Conservation (phyloP, 2,329 filamentous ascomycete genomes). For the Apiospora saccharicola region DNA sequence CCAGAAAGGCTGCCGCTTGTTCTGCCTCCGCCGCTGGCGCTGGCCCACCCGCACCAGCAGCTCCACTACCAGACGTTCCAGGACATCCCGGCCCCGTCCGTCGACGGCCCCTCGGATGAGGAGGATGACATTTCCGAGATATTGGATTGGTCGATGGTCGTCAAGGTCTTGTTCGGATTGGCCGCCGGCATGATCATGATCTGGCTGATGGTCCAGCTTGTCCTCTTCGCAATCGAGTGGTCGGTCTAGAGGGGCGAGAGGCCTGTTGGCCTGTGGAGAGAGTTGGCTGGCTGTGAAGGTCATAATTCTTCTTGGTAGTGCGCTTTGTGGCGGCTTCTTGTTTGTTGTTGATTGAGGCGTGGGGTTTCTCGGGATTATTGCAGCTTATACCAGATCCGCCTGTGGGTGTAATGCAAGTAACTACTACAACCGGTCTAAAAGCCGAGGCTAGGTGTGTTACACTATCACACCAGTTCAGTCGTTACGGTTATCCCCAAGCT, state of each 20-base stretch:
- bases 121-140: neutral
- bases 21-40: neutral
- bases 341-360: neutral
- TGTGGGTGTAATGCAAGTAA: neutral
- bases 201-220: slow-evolving; percentile 4
- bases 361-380: neutral
- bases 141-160: neutral
- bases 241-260: slow-evolving; percentile 1
- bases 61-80: slow-evolving; percentile 25
- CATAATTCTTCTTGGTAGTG: neutral
- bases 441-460: neutral
- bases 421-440: neutral
- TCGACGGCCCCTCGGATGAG: neutral
- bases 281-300: neutral
- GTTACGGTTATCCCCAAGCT: neutral
- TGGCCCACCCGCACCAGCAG: slow-evolving; percentile 7
- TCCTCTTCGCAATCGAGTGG: neutral
- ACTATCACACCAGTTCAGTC: neutral
- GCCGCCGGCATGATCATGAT: neutral
- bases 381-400: neutral
- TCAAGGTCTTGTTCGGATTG: slow-evolving; percentile 10
- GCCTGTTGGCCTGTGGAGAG: neutral
- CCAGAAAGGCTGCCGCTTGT: neutral
- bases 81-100: slow-evolving; percentile 21
- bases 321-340: neutral